Base-by-base conservation (phyloP, 2,329 filamentous ascomycete genomes). In the Hypoxylon sp. region DNA sequence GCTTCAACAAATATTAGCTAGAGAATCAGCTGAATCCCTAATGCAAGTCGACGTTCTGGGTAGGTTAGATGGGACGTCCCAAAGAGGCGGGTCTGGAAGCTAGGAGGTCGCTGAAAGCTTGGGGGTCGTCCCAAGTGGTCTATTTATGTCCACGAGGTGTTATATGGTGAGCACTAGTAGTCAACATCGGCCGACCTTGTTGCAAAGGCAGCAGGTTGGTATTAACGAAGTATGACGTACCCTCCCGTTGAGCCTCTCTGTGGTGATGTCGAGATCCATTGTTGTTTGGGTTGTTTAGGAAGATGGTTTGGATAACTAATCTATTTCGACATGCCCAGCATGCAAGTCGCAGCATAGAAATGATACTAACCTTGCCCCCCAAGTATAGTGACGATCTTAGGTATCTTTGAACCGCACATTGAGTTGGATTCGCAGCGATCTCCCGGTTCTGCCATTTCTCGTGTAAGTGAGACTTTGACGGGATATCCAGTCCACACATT, bases 81-180 rank as follows among this genome's bases (percentile, higher is more conserved):
- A 52, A 52, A 26, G 35, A 50, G 42, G 11, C 32, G 55, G 55
- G 43, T 52, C 47, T 32, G 36, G 36, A 32, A 37, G 27, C 43
- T 48, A 57, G 38, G 29, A 21, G 26, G 8, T 27, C 27, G 12
- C 20, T 25, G 26, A 20, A 43, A 43, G 40, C 46, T 49, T 51
- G 47, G 42, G 47, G 47, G 32, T 40, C 43, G 27, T 25, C 40
- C 34, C 34, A 42, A 49, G 48, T 41, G 40, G 30, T 35, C 47
- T 58, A 58, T 58, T 58, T 58, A 58, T 58, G 46, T 45, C 29
- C 26, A 36, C 16, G 26, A 35, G 21, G 41, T 47, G 51, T 58
- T 51, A 58, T 52, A 58, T 55, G 51, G 55, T 58, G 55, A 58
- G 55, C 55, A 55, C 55, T 58, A 58, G 55, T 27, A 49, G 35